These are phyloP conservation scores for Trichosporon faecale DNA, from an alignment of 1,284 basidiomycete genomes.

Conservation along the genomic window DNA sequence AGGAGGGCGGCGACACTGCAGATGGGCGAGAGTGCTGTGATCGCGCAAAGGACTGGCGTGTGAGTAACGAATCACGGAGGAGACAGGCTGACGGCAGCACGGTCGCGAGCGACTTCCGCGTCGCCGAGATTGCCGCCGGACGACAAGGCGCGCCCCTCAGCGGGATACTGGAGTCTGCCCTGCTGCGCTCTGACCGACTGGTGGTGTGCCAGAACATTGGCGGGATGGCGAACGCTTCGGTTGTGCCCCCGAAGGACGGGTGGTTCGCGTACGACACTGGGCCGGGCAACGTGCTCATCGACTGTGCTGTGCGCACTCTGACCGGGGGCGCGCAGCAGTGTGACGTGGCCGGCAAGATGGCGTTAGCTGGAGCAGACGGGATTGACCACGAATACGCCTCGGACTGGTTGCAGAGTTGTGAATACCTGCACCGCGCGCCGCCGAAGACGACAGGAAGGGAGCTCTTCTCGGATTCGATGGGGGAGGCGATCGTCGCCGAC, in stretches of 20 bases:
- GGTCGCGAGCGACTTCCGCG: constrained; percentile 28
- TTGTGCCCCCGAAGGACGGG: constrained; percentile 21
- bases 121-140: constrained; percentile 29
- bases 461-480: constrained; percentile 26
- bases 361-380: background rate
- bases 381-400: background rate
- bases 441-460: constrained; percentile 25
- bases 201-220: constrained; percentile 35
- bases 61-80: background rate
- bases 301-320: constrained; percentile 26
- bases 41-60: constrained; percentile 23
- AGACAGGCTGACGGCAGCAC: constrained; percentile 14
- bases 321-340: constrained; percentile 27
- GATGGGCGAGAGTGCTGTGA: constrained; percentile 15
- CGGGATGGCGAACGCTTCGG: constrained; percentile 31
- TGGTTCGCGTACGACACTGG: constrained; percentile 19
- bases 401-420: background rate
- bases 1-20: constrained; percentile 14
- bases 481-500: constrained; percentile 18
- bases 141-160: constrained; percentile 30
- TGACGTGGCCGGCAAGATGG: constrained; percentile 22
- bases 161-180: constrained; percentile 29
- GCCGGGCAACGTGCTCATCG: constrained; percentile 33
- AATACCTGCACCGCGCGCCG: background rate
- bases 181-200: constrained; percentile 24